A percentile compares a stretch with the other conserved stretches of the same genome.
Conservation (phyloP, 768 basidiomycete genomes). For the Lanmaoa pseudosensibilis region DNA sequence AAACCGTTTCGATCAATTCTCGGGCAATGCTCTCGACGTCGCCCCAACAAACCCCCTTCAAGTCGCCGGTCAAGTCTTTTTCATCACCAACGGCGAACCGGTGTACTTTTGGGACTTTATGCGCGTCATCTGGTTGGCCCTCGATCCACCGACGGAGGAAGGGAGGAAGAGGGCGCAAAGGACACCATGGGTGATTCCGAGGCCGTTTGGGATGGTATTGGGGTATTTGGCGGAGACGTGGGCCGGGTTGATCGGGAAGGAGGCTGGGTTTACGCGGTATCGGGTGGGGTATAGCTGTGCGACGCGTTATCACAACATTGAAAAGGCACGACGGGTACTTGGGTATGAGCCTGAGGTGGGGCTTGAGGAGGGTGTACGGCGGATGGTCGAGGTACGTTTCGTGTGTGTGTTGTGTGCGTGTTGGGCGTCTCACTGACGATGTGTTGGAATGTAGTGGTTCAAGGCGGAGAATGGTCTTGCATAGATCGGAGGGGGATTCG, state of each 20-base stretch:
- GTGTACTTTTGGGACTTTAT: constrained; percentile 95
- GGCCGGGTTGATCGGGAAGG: constrained; percentile 70
- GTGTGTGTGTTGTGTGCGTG: no score
- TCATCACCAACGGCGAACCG: constrained; percentile 97
- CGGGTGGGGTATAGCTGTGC: constrained; percentile 80
- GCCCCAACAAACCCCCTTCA: constrained; percentile 58
- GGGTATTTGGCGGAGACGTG: constrained; percentile 75
- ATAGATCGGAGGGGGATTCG: constrained; percentile 5
- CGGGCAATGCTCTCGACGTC: constrained; percentile 54
- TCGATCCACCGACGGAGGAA: constrained; percentile 47
- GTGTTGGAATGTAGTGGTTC: constrained; percentile 22
- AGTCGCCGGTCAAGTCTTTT: constrained; percentile 92
- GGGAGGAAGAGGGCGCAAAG: constrained; percentile 46
- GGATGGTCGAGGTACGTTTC: constrained; percentile 67
- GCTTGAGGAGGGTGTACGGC: constrained; percentile 81
- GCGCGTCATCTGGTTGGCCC: constrained; percentile 72
- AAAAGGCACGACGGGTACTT: constrained; percentile 85
- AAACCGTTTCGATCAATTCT: constrained; percentile 80
- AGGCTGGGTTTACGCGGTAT: constrained; percentile 83
- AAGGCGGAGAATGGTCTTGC: constrained; percentile 32
- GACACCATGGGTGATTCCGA: constrained; percentile 52
- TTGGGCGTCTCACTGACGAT: background rate
- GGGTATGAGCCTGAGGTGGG: constrained; percentile 94
- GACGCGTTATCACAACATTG: constrained; percentile 88
- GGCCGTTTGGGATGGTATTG: constrained; percentile 63